Evolutionary conservation across 192 early-diverging fungal genomes (phyloP), one percentile per base, ranked within the genome.

Genomic region (Backusella psychrophila): DNA sequence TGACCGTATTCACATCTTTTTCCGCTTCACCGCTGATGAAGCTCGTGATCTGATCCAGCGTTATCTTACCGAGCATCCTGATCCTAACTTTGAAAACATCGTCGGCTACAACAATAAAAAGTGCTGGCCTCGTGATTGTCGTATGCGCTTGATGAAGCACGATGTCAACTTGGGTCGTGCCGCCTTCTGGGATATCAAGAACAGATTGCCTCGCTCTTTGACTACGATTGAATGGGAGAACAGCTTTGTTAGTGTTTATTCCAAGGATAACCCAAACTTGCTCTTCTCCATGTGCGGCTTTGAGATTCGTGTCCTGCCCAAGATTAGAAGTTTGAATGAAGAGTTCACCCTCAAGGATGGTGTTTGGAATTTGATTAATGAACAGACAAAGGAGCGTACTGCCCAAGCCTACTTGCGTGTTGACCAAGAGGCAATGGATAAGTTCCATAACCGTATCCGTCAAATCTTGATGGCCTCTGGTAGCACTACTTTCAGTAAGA

Each of bases 131-230:
- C 93, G 98, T 66, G 98, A 99, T 85, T 95, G 96, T 75, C 93
- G 98, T 69, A 99, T 99, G 98, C 93, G 98, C 53, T 80, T 99
- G 75, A 97, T 99, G 95, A 97, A 97, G 87, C 96, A 96, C 84
- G 98, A 99, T 81, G 97, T 99, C 63, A 97, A 98, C 74, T 79
- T 98, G 39, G 98, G 98, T 44, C 93, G 98, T 41, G 98, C 98
- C 1, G 96, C 96, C 15, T 99, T 99, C 79, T 99, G 98, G 98
- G 98, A 99, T 77, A 96, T 99, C 81, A 97, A 97, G 83, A 98
- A 98, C 82, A 88, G 98, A 66, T 87, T 99, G 76, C 98, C 98
- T 36, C 93, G 97, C 72, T 96, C 95, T 52, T 88, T 99, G 80
- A 97, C 98, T 0, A 97, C 97, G 0, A 91, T 99, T 72, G 98